These are phyloP conservation scores for Pseudomassariella vexata DNA, from an alignment of 2,329 filamentous ascomycete genomes.

Conservation along the genomic window DNA sequence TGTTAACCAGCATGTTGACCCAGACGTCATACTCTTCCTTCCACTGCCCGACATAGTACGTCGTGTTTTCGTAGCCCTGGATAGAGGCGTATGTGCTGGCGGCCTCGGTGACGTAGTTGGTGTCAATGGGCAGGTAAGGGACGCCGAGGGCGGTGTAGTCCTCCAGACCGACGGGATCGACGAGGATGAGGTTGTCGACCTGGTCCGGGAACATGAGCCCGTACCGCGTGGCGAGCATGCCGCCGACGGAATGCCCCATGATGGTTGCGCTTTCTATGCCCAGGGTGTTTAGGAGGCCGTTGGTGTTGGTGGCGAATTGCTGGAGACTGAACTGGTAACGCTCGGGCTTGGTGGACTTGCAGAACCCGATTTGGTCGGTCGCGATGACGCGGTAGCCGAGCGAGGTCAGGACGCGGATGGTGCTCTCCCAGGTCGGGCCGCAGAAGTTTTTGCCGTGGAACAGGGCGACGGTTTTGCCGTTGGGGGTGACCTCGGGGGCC, in stretches of 20 bases:
- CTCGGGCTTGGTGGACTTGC: conserved; percentile 47
- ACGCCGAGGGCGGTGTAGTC: conserved; percentile 46
- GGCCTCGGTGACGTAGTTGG: conserved; percentile 29
- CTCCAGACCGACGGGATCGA: conserved; percentile 48
- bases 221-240: conserved; percentile 47
- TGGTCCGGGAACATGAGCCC: conserved; percentile 41
- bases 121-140: conserved; percentile 38
- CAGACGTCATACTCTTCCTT: conserved; percentile 43
- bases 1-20: conserved; percentile 48
- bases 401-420: conserved; percentile 33
- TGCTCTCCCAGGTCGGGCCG: conserved; percentile 44
- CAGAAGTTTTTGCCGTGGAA: conserved; percentile 54
- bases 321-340: conserved; percentile 47
- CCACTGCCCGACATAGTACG: conserved; percentile 46
- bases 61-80: conserved; percentile 37
- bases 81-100: conserved; percentile 37
- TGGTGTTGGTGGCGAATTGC: conserved; percentile 45
- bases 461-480: conserved; percentile 38
- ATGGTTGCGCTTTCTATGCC: conserved; percentile 37
- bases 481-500: conserved; percentile 24
- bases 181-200: conserved; percentile 38
- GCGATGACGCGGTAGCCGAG: conserved; percentile 46
- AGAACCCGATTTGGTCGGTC: conserved; percentile 51
- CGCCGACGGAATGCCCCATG: conserved; percentile 50
- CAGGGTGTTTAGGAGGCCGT: conserved; percentile 37